A percentile compares a stretch with the other conserved stretches of the same genome.
Conservation (phyloP, 2,329 filamentous ascomycete genomes). For the Cercospora zeina region DNA sequence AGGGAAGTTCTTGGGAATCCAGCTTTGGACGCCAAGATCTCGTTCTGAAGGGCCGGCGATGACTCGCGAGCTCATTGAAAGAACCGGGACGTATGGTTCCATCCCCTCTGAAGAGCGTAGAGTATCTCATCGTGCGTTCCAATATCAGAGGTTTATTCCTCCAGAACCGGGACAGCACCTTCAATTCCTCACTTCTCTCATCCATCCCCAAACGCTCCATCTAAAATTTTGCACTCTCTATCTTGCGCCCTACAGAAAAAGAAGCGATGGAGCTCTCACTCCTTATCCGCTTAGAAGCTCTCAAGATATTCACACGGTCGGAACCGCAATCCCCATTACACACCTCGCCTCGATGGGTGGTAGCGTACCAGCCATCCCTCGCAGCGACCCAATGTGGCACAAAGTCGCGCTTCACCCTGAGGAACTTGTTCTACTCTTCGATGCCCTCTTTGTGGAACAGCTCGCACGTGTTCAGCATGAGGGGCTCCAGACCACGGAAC, state of each 20-base stretch:
- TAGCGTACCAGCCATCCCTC: neutral
- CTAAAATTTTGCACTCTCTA: neutral
- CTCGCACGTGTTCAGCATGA: neutral
- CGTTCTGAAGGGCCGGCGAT: no score
- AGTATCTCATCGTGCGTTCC: neutral
- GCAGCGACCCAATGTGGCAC: neutral
- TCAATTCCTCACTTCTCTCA: neutral
- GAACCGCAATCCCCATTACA: neutral
- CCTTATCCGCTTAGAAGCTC: no score
- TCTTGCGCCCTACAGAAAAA: neutral
- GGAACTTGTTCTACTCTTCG: neutral
- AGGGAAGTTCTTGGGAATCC: neutral
- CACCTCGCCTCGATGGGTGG: neutral
- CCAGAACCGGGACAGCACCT: neutral
- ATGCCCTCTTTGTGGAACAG: neutral
- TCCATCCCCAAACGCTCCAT: neutral
- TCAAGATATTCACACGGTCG: neutral
- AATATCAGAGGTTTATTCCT: neutral
- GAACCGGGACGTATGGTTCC: no score
- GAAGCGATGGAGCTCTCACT: neutral
- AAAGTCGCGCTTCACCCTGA: neutral
- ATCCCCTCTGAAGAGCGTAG: no score
- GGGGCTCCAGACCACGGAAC: neutral
- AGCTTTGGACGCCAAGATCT: neutral
- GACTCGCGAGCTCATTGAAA: no score